These are phyloP conservation scores for Endotrypanum monterogeii DNA, from an alignment of 208 protist genomes.

Conservation along the genomic window DNA sequence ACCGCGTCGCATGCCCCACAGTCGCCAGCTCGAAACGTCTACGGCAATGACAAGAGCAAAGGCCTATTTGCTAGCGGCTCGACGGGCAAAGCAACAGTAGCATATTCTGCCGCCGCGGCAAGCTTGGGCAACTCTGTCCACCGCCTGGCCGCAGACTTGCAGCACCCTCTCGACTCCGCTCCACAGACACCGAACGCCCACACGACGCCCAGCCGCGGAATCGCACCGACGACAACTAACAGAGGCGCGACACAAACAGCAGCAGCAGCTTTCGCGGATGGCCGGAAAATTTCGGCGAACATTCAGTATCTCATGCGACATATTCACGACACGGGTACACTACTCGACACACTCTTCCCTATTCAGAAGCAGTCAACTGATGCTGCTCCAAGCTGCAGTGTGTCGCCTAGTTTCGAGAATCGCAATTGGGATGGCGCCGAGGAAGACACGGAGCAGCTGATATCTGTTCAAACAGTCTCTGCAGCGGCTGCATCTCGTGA, in stretches of 20 bases:
- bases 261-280: not conserved
- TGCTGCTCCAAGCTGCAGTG: not conserved
- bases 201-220: not conserved
- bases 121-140: not conserved
- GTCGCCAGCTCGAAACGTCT: not conserved
- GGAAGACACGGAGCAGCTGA: not conserved
- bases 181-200: constrained; percentile 13
- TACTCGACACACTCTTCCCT: constrained; percentile 66
- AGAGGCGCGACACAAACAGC: constrained; percentile 5
- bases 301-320: constrained; percentile 48
- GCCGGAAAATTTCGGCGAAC: constrained; percentile 3
- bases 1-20: not conserved
- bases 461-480: constrained; percentile 58
- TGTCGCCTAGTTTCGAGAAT: not conserved
- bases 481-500: constrained; percentile 52
- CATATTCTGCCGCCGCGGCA: not conserved
- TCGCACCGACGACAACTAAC: not conserved
- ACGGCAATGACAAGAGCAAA: not conserved
- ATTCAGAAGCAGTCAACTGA: constrained; percentile 11
- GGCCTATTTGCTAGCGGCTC: not conserved
- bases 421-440: not conserved
- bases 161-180: not conserved
- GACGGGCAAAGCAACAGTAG: not conserved
- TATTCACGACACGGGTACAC: constrained; percentile 37
- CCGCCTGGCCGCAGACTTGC: constrained; percentile 3